Base-by-base conservation (phyloP, 768 basidiomycete genomes). In the Russula brevipes region DNA sequence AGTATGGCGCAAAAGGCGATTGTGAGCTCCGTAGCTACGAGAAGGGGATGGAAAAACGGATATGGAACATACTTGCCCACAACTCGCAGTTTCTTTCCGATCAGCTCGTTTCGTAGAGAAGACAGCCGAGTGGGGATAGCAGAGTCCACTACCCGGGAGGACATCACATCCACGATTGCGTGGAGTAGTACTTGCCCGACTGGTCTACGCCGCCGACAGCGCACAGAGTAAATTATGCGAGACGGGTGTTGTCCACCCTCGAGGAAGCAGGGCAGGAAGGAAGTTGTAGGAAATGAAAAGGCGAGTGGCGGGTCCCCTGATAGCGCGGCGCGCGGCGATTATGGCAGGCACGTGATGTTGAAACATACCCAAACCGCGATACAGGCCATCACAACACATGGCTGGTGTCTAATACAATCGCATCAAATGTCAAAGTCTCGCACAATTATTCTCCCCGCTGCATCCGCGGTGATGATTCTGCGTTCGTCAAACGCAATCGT, bases 401-500 rank as follows among this genome's bases (percentile, higher is more conserved):
- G 19, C 39, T 49, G 10, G 17, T 59, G 49, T 59, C 51, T 31
- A 42, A 7, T n/a, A 11, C 17, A 8, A 57, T 31, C 11, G 10
- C 45, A 35, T 77, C 72, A 86, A 52, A 85, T 73, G 73, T 87
- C 85, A 67, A 87, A 86, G 68, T 82, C 76, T 62, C 83, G 78
- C 52, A 83, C 76, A 38, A 79, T 73, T 33, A 85, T 74, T 14
- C 24, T 42, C 50, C 77, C 78, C 19, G 64, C 57, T 9, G 64
- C 63, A 24, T 73, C 71, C 36, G 76, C 73, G 24, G 73, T 87
- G 64, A 90, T 79, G 59, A 91, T 88, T 69, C 84, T 76, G 69
- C 87, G 80, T 64, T 91, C 89, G 69, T 91, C 89, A 71, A 91
- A 91, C 31, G 78, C 80, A 49, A 90, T 78, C 5, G 79, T 79